Base-by-base conservation (phyloP, 2,329 filamentous ascomycete species). In the Aspergillus neoniger region DNA sequence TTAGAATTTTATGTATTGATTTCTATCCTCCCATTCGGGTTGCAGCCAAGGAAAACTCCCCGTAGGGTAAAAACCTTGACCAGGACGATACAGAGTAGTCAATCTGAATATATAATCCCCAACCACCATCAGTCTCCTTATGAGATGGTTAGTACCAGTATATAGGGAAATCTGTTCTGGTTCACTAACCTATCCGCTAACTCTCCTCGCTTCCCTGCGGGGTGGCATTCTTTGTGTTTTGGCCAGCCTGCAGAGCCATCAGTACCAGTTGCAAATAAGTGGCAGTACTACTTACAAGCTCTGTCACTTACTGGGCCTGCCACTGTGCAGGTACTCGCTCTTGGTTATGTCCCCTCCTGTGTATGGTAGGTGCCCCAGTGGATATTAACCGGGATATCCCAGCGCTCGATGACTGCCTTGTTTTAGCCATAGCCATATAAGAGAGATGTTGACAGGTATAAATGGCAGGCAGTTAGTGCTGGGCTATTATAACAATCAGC, bases 41-140 rank as follows among this genome's bases (percentile, higher is more conserved):
- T 21, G 56, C 52, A 43, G 58, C 32, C 60, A 60, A 68, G 66
- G 62, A 48, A 65, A 68, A 64, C 58, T 30, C 28, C 60, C 53
- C 19, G 30, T 43, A 38, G 50, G 65, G 59, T 49, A 60, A 64
- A 67, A 67, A 61, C 65, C 65, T 62, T 61, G 64, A 50, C 58
- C 63, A 52, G 61, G 63, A 61, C 58, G 59, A 14, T 17, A 53
- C 32, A 23, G 36, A 53, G n/a, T 5, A 8, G 36, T 4, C n/a
- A 9, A 39, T 14, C 12, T 28, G 25, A 2, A 39, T 53, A 38
- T 14, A 12, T 36, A n/a, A 15, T 9, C 15, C 12, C 30, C 23
- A 32, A 43, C 10, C 19, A 9, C 41, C 21, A 23, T 21, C 41
- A 44, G 21, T 12, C 9, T 44, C 2, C 19, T 19, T 44, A 44